Conservation (phyloP, 768 basidiomycete genomes). For the Boletus rufocinnamomeus region DNA sequence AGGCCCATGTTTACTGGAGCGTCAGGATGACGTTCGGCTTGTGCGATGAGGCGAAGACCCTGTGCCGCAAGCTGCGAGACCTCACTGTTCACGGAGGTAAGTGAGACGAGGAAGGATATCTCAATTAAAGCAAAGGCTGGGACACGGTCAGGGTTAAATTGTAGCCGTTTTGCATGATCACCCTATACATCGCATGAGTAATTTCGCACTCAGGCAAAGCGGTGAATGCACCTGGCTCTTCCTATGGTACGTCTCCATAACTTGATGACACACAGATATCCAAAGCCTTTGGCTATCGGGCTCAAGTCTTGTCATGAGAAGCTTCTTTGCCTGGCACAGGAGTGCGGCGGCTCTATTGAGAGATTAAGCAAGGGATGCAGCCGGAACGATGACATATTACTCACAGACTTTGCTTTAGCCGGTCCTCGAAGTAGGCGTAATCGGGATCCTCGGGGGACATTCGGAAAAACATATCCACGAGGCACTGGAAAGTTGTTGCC, state of each 20-base stretch:
- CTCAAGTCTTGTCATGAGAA: conserved; percentile 62
- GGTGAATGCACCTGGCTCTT: conserved; percentile 46
- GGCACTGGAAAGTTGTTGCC: conserved; percentile 49
- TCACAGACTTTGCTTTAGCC: conserved; percentile 52
- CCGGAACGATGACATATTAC: conserved; percentile 20
- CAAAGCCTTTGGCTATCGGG: conserved; percentile 66
- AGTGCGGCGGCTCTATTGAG: conserved; percentile 24
- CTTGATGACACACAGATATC: conserved; percentile 61
- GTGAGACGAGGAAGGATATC: conserved; percentile 68
- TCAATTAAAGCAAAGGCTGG: conserved; percentile 70
- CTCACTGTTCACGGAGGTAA: conserved; percentile 67
- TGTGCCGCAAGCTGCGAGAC: conserved; percentile 70
- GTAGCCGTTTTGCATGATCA: conserved; percentile 50
- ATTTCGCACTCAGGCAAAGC: background rate
- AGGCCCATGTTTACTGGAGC: conserved; percentile 52
- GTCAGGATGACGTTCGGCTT: conserved; percentile 63
- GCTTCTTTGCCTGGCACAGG: conserved; percentile 54
- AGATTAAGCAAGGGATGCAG: background rate
- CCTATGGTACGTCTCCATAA: conserved; percentile 56
- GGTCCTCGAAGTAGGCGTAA: conserved; percentile 40
- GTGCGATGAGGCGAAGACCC: conserved; percentile 66
- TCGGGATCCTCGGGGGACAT: conserved; percentile 42
- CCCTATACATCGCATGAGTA: conserved; percentile 32
- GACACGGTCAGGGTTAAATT: conserved; percentile 51
- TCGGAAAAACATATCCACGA: conserved; percentile 47